Base-by-base conservation (phyloP, 768 basidiomycete genomes). In the Leccinum rimulosum region DNA sequence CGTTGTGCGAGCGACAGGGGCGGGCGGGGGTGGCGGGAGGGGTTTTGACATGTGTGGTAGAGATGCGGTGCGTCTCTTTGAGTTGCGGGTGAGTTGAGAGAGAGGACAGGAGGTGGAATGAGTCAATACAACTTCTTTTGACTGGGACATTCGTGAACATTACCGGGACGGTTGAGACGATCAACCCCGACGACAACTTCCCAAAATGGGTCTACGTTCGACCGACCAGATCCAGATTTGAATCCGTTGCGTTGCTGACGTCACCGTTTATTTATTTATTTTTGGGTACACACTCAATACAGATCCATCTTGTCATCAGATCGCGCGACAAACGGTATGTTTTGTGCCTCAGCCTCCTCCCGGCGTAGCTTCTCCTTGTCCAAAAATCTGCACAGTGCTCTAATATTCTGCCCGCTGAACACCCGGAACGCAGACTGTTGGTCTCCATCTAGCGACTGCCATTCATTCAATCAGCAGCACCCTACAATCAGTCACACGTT, bases 361-460 rank as follows among this genome's bases (percentile, higher is more conserved):
- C 80, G 80, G 51, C 87, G 79, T 64, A 71, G 68, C 52, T 80
- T 82, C 69, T 89, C 88, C 74, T 89, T 87, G 71, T 89, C 84
- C 64, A 96, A 71, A 71, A 91, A 93, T 28, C 72, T 71, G 49
- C 88, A 77, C 12, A 97, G 75, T 3, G 80, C 79, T 12, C 61
- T 67, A 10, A 97, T 77, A 45, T 88, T 90, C 52, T 79, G 74
- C 25, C 88, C 88, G 31, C 80, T 87, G 70, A 91, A 96, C 40
- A 93, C 93, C 63, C 89, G 86, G 72, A 89, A 95, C 7, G 84
- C 83, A 0, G 83, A 79, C 64, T 80, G 78, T 66, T 93, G 90
- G 68, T 84, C 83, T 22, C 77, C 75, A 64, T 87, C 85, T 70
- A 83, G 81, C 33, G 82, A 79, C 91, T 93, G 69, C 36, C 52